Evolutionary conservation across 2,329 filamentous ascomycete genomes (phyloP), one percentile per base, ranked within the genome.

Genomic region (Ceratocystis huliohia): DNA sequence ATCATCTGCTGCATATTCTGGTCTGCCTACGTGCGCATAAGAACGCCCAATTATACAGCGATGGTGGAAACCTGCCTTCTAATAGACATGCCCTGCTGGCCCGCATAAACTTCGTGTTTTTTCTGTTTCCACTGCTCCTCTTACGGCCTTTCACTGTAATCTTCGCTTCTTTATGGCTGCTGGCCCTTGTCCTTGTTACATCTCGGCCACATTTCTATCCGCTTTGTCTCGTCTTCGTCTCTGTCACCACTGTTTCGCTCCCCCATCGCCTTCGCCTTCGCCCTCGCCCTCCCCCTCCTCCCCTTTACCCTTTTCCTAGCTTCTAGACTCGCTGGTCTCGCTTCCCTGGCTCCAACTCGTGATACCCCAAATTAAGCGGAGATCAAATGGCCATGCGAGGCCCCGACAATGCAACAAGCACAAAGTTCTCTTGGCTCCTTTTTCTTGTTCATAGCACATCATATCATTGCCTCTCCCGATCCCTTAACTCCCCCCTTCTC

Each of bases 31-130:
- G n/a, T 48, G 45, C 17, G n/a, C n/a, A 48, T 20, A 48, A 17
- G n/a, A 6, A 20, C 45, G n/a, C 45, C 15, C 45, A 48, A n/a
- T 10, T 20, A 50, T 50, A 50, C 46, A 50, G 20, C 20, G 3
- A 41, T 10, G 1, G 37, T 41, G 37, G 37, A 41, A 41, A 41
- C 37, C 37, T 41, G 48, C 8, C 20, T 13, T 20, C 46, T 20
- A 8, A 1, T 15, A 6, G 20, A 53, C 6, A 53, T 8, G n/a
- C 46, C 46, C 46, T 50, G 17, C 22, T 3, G 25, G 2, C 10
- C 28, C 33, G 53, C 53, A 59, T 59, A 17, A 59, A 59, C 25
- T 59, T 59, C 53, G 53, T 59, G 53, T 30, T 59, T 57, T n/a
- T 8, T 7, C 53, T 53, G 3, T 5, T 10, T 53, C 25, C 20